Evolutionary conservation across 148 eudicot genomes (phyloP).

Genomic region (Amaranthus palmeri): DNA sequence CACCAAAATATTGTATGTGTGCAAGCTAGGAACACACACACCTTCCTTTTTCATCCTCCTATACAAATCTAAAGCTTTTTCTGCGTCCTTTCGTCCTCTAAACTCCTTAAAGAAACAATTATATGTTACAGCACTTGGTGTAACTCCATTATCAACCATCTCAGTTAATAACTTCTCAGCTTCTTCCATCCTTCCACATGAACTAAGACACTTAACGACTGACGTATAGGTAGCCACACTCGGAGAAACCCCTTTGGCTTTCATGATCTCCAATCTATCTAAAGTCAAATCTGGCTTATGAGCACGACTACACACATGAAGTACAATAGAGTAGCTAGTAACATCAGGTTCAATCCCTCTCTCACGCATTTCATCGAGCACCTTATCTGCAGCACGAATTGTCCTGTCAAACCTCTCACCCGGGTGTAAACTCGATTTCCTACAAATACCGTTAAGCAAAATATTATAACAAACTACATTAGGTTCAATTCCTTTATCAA

Average conservation of each 20-base stretch:
- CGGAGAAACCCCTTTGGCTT: slow-evolving; percentile 62
- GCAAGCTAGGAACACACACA: slow-evolving; percentile 41
- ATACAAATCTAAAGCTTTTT: slow-evolving; percentile 67
- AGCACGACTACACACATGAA: slow-evolving; percentile 90
- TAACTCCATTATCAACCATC: slow-evolving; percentile 70
- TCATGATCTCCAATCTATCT: slow-evolving; percentile 70
- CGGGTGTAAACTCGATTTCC: slow-evolving; percentile 81
- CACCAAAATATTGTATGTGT: slow-evolving; percentile 66
- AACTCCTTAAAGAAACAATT: slow-evolving; percentile 95
- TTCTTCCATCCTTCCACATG: slow-evolving; percentile 78
- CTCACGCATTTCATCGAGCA: slow-evolving; percentile 76
- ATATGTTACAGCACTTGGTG: slow-evolving; percentile 66
- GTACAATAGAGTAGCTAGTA: slow-evolving; percentile 76
- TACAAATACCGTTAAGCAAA: slow-evolving; percentile 76
- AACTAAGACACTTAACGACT: slow-evolving; percentile 86
- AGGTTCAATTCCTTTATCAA: slow-evolving; percentile 59
- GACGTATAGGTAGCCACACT: slow-evolving; percentile 80
- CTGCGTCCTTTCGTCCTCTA: slow-evolving; percentile 73
- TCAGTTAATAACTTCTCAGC: slow-evolving; percentile 62
- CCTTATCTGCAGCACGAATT: slow-evolving; percentile 58
- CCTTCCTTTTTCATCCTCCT: slow-evolving; percentile 69
- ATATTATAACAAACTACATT: slow-evolving; percentile 83
- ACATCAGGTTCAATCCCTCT: slow-evolving; percentile 92
- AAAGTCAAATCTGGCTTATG: slow-evolving; percentile 70
- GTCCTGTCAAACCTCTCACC: slow-evolving; percentile 70